A percentile compares a stretch with the other conserved stretches of the same genome.
phyloP scores from a whole-genome alignment of 108 stramenopile genomes.

The Cyclotella distinguenda region DNA sequence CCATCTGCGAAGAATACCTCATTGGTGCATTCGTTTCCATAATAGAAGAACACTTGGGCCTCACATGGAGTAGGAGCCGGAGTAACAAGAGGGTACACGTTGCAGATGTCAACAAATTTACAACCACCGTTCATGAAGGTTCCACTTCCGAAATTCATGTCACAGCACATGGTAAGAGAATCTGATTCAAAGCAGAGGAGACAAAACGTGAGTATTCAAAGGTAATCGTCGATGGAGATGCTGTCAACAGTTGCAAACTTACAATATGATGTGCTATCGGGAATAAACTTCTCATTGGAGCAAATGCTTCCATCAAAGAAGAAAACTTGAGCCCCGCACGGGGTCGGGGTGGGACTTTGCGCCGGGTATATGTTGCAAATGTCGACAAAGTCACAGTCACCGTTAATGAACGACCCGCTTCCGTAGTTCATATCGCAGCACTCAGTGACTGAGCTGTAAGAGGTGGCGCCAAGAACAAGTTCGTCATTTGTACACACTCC shows the following conservation, averaged over 20 bases:
- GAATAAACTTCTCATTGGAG: not conserved
- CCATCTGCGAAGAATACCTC: not conserved
- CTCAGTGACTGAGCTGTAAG: too few relatives aligned
- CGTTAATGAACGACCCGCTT: too few relatives aligned
- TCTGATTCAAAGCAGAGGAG: not conserved
- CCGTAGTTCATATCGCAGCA: too few relatives aligned
- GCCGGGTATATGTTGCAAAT: too few relatives aligned
- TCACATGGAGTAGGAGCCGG: not conserved
- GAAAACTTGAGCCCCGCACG: not conserved
- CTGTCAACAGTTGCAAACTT: not conserved
- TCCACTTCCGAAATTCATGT: constrained; percentile 3
- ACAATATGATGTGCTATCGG: not conserved
- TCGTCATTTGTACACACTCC: too few relatives aligned
- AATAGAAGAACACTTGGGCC: not conserved
- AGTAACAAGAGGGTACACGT: not conserved
- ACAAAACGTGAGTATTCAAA: not conserved
- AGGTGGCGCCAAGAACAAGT: too few relatives aligned
- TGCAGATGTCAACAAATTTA: constrained; percentile 6
- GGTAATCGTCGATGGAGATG: not conserved
- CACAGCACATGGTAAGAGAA: not conserved
- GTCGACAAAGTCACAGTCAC: too few relatives aligned
- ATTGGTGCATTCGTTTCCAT: not conserved
- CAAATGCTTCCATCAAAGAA: not conserved
- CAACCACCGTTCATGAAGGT: not conserved
- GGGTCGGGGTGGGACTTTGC: too few relatives aligned